Evolutionary conservation across 148 eudicot genomes (phyloP).

Genomic region (Rhododendron griersonianum): DNA sequence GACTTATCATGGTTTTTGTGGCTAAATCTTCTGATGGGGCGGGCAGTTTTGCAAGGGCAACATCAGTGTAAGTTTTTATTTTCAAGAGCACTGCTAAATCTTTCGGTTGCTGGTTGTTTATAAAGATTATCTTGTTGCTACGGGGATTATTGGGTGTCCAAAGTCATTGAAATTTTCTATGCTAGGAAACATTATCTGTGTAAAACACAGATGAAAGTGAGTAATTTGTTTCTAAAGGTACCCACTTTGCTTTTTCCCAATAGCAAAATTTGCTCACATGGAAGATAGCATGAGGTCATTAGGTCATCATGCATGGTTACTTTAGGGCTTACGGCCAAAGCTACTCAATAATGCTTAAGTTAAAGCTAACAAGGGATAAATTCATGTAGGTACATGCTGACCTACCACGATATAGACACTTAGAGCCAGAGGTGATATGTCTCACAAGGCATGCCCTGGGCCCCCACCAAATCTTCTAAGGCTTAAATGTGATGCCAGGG

Average conservation of each 20-base stretch:
- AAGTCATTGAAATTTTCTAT: neutral
- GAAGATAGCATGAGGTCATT: neutral
- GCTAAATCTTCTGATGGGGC: constrained; percentile 10
- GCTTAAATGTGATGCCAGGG: neutral
- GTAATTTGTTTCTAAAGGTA: neutral
- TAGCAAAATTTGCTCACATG: neutral
- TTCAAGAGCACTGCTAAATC: neutral
- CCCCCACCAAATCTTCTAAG: neutral
- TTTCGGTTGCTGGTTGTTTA: neutral
- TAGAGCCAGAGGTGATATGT: neutral
- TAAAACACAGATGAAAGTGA: neutral
- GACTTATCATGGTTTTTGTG: neutral
- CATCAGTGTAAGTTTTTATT: neutral
- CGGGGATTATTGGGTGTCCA: neutral
- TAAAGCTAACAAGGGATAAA: neutral
- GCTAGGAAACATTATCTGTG: neutral
- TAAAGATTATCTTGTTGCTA: neutral
- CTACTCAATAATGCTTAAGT: neutral
- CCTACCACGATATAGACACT: neutral
- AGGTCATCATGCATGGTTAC: neutral
- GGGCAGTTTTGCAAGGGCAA: constrained; percentile 5
- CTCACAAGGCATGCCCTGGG: neutral
- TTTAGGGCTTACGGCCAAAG: neutral
- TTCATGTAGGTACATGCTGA: neutral
- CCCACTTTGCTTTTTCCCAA: neutral